These are phyloP conservation scores for Linum tenue DNA, from an alignment of 345 rosid species.

Conservation along the genomic window DNA sequence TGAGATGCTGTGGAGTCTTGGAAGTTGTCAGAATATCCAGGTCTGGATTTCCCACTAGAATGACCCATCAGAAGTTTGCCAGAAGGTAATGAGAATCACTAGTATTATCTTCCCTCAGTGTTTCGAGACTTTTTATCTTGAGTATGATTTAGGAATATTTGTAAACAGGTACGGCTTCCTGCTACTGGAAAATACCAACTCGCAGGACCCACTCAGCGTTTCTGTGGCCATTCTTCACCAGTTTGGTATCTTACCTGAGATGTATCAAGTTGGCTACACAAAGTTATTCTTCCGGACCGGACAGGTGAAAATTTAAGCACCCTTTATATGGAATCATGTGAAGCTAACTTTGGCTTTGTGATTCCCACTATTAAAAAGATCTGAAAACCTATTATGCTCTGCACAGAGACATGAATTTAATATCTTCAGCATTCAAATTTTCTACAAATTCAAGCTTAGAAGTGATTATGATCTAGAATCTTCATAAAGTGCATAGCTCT, in stretches of 20 bases:
- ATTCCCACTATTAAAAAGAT: no score
- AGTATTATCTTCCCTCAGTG: background rate
- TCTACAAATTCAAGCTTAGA: no score
- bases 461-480: no score
- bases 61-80: constrained; percentile 94
- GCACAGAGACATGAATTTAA: no score
- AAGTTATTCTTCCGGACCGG: constrained; percentile 94
- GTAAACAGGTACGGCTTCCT: constrained; percentile 86
- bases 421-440: no score
- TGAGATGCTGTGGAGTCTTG: constrained; percentile 94
- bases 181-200: constrained; percentile 62
- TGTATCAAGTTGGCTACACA: constrained; percentile 99
- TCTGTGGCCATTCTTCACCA: constrained; percentile 99
- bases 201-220: constrained; percentile 87
- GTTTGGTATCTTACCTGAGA: constrained; percentile 89
- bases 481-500: no score
- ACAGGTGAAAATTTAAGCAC: constrained; percentile 45
- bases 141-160: constrained; percentile 10
- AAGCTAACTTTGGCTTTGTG: no score
- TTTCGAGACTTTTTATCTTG: background rate
- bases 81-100: constrained; percentile 43
- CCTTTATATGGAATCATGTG: background rate
- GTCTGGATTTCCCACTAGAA: constrained; percentile 94
- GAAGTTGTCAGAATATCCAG: constrained; percentile 98
- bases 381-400: no score